Conservation (phyloP, 345 rosid species). For the Syzygium aromaticum region DNA sequence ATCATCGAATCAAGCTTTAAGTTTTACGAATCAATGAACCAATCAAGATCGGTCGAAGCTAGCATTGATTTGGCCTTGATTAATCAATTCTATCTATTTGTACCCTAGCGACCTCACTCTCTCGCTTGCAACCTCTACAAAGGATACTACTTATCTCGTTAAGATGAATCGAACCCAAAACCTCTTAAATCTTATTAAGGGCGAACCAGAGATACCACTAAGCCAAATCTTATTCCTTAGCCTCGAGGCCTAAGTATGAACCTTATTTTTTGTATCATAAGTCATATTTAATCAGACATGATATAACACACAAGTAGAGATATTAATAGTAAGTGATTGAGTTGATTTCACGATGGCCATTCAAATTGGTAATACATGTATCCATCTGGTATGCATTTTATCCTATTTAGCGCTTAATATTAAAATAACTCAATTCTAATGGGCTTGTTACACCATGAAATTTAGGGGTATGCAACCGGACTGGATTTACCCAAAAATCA, state of each 20-base stretch:
- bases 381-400: too few relatives aligned
- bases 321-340: background rate
- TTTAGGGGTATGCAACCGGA: too few relatives aligned
- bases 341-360: background rate
- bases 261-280: background rate
- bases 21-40: background rate
- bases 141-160: background rate
- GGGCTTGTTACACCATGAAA: too few relatives aligned
- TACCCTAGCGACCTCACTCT: background rate
- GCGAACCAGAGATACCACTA: accelerated
- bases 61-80: background rate
- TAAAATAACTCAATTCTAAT: too few relatives aligned
- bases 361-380: background rate
- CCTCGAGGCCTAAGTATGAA: accelerated
- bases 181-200: background rate
- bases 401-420: too few relatives aligned
- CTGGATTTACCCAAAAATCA: too few relatives aligned
- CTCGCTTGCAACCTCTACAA: background rate
- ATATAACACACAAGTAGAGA: background rate
- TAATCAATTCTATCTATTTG: background rate
- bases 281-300: background rate
- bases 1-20: background rate
- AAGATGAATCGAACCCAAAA: background rate
- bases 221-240: background rate
- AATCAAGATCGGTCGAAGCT: background rate